phyloP scores from a whole-genome alignment of 495 filamentous ascomycete species.

The Podospora pseudocomata region DNA sequence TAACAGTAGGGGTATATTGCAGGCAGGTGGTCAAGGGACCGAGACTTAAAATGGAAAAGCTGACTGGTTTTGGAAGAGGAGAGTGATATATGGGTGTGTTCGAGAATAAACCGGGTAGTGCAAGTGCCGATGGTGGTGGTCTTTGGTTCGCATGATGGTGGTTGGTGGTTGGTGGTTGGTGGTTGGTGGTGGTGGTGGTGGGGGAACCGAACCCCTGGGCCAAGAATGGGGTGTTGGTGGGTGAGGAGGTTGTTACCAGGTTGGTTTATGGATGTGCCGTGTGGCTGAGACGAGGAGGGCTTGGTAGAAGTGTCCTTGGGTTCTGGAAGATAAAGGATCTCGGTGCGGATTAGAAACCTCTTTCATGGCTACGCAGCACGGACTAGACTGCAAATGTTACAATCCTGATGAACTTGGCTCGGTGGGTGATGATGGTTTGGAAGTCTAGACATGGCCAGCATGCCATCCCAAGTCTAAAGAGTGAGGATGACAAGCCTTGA shows the following conservation, averaged over 20 bases:
- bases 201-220: neutral
- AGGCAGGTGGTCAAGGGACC: too few relatives aligned
- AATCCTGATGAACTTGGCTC: too few relatives aligned
- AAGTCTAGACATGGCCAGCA: too few relatives aligned
- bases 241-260: neutral
- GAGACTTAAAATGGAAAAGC: neutral
- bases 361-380: neutral
- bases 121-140: neutral
- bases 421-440: too few relatives aligned
- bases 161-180: neutral
- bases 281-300: neutral
- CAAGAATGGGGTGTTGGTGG: neutral
- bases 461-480: too few relatives aligned
- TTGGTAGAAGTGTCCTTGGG: neutral
- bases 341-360: neutral
- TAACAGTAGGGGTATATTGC: neutral
- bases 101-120: neutral
- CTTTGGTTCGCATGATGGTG: neutral
- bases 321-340: neutral
- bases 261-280: neutral
- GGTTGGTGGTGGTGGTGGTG: too few relatives aligned
- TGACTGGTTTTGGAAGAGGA: neutral
- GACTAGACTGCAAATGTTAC: neutral
- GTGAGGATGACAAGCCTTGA: neutral
- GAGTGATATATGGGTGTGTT: neutral